A percentile compares a stretch with the other conserved stretches of the same genome.
phyloP scores from a whole-genome alignment of 2,329 filamentous ascomycete species.

The Malbranchea zuffiana region DNA sequence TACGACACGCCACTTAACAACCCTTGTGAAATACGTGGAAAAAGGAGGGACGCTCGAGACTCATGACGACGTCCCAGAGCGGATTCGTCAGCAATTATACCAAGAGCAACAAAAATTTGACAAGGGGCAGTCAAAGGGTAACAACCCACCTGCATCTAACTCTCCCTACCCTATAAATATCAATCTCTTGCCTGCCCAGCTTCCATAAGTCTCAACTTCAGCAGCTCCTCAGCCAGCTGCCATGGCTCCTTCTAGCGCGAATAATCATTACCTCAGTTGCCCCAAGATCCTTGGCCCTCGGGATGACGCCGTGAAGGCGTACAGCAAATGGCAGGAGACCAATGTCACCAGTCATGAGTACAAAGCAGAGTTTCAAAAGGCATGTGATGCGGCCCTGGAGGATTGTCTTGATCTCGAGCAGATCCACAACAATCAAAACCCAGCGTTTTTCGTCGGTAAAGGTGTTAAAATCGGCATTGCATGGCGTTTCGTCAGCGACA shows the following conservation, averaged over 20 bases:
- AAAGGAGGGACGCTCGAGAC: conserved; percentile 17
- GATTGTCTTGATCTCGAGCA: conserved; percentile 20
- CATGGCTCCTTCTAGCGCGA: too few species aligned
- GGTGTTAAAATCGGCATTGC: conserved; percentile 24
- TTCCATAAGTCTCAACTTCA: too few species aligned
- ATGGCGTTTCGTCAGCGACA: conserved; percentile 23
- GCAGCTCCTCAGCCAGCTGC: too few species aligned
- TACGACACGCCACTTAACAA: conserved; percentile 21
- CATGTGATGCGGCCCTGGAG: conserved; percentile 17
- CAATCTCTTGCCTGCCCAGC: background rate
- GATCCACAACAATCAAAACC: conserved; percentile 22
- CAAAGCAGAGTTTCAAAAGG: too few species aligned
- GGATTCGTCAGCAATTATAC: conserved; percentile 25
- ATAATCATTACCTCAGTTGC: too few species aligned
- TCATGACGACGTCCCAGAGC: conserved; percentile 24
- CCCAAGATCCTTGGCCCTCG: too few species aligned
- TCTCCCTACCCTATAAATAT: background rate
- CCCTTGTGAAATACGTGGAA: conserved; percentile 21
- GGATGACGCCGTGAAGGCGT: too few species aligned
- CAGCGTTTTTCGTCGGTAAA: conserved; percentile 21
- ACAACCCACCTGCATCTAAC: background rate
- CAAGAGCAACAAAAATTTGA: conserved; percentile 21
- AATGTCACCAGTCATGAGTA: too few species aligned
- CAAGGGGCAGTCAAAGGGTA: conserved; percentile 10
- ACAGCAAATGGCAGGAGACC: too few species aligned